phyloP scores from a whole-genome alignment of 129 eudicot genomes.

The Tagetes patula region DNA sequence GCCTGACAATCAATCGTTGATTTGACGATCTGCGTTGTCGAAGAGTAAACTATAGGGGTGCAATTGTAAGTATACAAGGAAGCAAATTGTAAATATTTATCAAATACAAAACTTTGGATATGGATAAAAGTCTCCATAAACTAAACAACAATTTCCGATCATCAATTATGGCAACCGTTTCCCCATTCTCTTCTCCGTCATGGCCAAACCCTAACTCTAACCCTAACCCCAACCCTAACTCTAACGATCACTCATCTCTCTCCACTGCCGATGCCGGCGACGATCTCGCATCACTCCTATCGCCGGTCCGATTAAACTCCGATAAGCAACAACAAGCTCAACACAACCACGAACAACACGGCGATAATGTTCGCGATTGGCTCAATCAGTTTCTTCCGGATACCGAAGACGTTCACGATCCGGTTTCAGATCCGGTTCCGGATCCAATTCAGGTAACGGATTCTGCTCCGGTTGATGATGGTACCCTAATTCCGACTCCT shows the following conservation, averaged over 20 bases:
- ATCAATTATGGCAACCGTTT: constrained; percentile 59
- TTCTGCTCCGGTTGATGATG: constrained; percentile 7
- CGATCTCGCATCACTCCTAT: constrained; percentile 21
- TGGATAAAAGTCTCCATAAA: constrained; percentile 27
- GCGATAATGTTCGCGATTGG: constrained; percentile 22
- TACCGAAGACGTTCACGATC: neutral
- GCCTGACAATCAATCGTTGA: too few relatives aligned
- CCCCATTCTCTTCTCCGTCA: constrained; percentile 46
- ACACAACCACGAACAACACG: constrained; percentile 21
- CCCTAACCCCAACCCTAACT: constrained; percentile 31
- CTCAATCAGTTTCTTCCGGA: constrained; percentile 32
- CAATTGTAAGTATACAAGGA: neutral
- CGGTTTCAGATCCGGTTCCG: constrained; percentile 22
- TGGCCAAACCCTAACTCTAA: constrained; percentile 52
- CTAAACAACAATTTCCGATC: constrained; percentile 5
- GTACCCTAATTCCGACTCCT: constrained; percentile 5
- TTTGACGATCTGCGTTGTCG: too few relatives aligned
- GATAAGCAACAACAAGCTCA: constrained; percentile 24
- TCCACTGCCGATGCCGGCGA: neutral
- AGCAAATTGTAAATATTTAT: neutral
- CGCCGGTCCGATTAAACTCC: constrained; percentile 20
- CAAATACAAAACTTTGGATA: constrained; percentile 20
- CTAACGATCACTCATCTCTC: constrained; percentile 27
- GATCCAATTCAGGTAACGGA: constrained; percentile 24
- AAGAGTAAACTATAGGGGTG: neutral